These are phyloP conservation scores for Rhododendron vialii DNA, from an alignment of 148 eudicot species.

Conservation along the genomic window DNA sequence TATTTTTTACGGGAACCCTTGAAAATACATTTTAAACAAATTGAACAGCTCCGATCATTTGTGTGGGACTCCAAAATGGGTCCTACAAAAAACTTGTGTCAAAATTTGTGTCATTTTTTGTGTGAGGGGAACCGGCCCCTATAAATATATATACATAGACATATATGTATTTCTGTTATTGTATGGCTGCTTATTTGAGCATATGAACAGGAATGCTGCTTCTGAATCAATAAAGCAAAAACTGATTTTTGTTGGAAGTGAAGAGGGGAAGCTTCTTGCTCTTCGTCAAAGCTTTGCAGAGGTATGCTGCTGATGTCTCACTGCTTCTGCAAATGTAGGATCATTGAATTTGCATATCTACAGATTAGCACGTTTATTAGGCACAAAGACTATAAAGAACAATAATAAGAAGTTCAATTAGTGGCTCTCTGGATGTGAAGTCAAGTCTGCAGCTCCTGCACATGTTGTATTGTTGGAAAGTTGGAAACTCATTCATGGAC, in stretches of 20 bases:
- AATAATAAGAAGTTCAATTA: background rate
- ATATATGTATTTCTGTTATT: background rate
- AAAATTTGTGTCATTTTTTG: too few relatives aligned
- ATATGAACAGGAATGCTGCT: slow-evolving; percentile 71
- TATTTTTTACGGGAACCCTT: too few relatives aligned
- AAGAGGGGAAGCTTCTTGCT: slow-evolving; percentile 91
- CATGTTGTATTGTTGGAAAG: background rate
- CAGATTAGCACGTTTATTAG: background rate
- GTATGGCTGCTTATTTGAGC: background rate
- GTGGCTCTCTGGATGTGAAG: background rate
- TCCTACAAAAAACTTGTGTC: too few relatives aligned
- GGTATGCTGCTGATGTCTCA: slow-evolving; percentile 39
- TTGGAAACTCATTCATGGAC: background rate
- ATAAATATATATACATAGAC: too few relatives aligned
- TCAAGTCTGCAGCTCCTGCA: background rate
- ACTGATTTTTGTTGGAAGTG: slow-evolving; percentile 81
- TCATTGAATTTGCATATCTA: background rate
- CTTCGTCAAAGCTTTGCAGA: slow-evolving; percentile 88
- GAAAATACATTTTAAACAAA: too few relatives aligned
- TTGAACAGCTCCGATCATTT: too few relatives aligned
- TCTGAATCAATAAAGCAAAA: slow-evolving; percentile 78
- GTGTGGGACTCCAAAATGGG: too few relatives aligned
- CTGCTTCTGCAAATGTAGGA: background rate
- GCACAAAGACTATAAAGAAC: background rate
- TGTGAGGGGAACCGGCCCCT: too few relatives aligned